phyloP scores from a whole-genome alignment of 192 early-diverging fungal genomes.

The Funneliformis geosporum region DNA sequence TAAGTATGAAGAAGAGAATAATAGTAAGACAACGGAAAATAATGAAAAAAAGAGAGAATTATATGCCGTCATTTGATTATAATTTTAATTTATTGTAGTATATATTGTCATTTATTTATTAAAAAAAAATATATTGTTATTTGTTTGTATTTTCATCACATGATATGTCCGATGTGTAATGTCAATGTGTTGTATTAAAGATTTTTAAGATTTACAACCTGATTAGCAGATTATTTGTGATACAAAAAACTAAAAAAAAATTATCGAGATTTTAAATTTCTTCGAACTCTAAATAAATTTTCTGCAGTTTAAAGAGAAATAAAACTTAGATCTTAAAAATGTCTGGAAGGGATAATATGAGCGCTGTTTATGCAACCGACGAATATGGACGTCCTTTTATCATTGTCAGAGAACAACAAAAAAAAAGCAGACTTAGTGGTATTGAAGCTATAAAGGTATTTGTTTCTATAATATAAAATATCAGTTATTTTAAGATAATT shows the following conservation, averaged over 20 bases:
- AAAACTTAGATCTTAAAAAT: no score
- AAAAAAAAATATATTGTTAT: no score
- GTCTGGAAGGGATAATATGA: slow-evolving; percentile 36
- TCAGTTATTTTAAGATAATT: neutral
- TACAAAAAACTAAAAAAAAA: no score
- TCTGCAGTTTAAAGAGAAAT: no score
- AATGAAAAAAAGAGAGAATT: neutral
- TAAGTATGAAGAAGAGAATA: neutral
- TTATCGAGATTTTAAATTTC: no score
- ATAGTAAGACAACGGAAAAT: neutral
- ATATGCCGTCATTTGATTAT: neutral
- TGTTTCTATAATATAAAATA: neutral
- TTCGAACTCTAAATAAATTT: no score
- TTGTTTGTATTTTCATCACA: no score
- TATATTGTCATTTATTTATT: no score
- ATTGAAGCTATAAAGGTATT: slow-evolving; percentile 92
- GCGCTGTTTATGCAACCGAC: slow-evolving; percentile 89
- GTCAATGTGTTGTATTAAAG: no score
- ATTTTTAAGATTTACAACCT: no score
- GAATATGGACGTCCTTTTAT: slow-evolving; percentile 99
- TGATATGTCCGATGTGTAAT: no score
- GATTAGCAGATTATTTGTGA: no score
- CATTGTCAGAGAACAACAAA: slow-evolving; percentile 96
- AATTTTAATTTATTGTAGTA: neutral
- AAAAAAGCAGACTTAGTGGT: slow-evolving; percentile 86